Evolutionary conservation across 2,329 filamentous ascomycete genomes (phyloP), one percentile per base, ranked within the genome.

Genomic region (Aspergillus floridensis): DNA sequence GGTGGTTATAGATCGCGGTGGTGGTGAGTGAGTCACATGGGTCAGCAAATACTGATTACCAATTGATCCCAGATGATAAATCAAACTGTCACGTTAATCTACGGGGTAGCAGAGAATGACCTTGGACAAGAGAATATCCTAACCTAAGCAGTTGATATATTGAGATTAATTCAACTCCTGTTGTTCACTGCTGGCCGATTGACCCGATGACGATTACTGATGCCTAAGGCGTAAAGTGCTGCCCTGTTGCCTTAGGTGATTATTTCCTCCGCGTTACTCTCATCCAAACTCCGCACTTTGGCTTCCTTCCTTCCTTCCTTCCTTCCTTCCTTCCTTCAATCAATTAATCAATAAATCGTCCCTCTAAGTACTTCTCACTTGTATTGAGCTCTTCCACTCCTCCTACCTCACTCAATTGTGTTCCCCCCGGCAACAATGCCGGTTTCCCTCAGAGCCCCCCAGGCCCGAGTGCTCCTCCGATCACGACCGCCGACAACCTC

Each of bases 381-480:
- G 26, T 12, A 35, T 12, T 35, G 32, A 35, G n/a, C 26, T 24
- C 35, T 29, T 51, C 14, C 6, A 14, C 16, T 47, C 24, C 26
- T 32, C 26, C 53, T 24, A 48, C 49, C 21, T 26, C 38, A 2
- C 16, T 19, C 38, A 44, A 51, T 52, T 29, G 26, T 11, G 14
- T 16, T 26, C 22, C 32, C 32, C 11, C 32, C 26, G 19, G 21
- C 21, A 12, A 50, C 22, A 49, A 64, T 66, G 61, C 26, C 56
- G 48, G 48, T 54, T 16, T 49, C 57, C 31, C 59, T 61, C 32
- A 50, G 55, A 48, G 41, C 61, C 56, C 57, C 56, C 14, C 57
- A 56, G 32, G 60, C 52, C 22, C 38, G 16, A 44, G 14, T 44
- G 14, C 55, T 63, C 35, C 31, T 62, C 47, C 11, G 44, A 55